Evolutionary conservation across 139 green algal genomes (phyloP).

Genomic region (Coccomyxa sp.): DNA sequence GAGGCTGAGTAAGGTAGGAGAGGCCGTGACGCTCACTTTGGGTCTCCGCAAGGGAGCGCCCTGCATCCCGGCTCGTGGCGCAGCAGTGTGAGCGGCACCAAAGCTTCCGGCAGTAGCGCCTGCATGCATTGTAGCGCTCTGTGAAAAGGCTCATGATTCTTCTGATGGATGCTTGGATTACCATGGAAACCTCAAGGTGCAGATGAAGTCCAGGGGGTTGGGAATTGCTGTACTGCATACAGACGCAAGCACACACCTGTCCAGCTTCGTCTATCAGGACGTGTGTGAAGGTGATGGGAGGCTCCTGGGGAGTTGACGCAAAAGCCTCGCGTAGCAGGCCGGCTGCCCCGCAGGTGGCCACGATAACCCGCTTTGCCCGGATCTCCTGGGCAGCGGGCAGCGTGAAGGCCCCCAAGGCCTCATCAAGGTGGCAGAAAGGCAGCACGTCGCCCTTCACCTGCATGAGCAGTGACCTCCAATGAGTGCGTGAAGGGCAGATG

Average conservation of each 20-base stretch:
- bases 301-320: neutral
- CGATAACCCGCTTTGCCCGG: constrained; percentile 18
- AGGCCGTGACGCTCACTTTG: constrained; percentile 12
- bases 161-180: neutral
- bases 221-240: neutral
- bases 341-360: constrained; percentile 42
- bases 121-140: constrained; percentile 4
- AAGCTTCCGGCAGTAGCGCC: constrained; percentile 48
- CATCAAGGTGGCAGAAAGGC: constrained; percentile 20
- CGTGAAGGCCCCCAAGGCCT: constrained; percentile 12
- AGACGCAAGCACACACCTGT: constrained; percentile 21
- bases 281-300: constrained; percentile 42
- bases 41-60: constrained; percentile 65
- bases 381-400: constrained; percentile 14
- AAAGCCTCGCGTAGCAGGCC: constrained; percentile 22
- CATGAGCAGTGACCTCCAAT: neutral
- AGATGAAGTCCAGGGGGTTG: neutral
- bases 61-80: neutral
- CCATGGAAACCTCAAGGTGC: neutral
- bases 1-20: neutral
- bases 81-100: constrained; percentile 57
- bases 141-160: neutral
- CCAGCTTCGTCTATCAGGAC: constrained; percentile 69
- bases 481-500: no score
- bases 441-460: constrained; percentile 44